Base-by-base conservation (phyloP, 805 yeast genomes). In the Ogataea allantospora region DNA sequence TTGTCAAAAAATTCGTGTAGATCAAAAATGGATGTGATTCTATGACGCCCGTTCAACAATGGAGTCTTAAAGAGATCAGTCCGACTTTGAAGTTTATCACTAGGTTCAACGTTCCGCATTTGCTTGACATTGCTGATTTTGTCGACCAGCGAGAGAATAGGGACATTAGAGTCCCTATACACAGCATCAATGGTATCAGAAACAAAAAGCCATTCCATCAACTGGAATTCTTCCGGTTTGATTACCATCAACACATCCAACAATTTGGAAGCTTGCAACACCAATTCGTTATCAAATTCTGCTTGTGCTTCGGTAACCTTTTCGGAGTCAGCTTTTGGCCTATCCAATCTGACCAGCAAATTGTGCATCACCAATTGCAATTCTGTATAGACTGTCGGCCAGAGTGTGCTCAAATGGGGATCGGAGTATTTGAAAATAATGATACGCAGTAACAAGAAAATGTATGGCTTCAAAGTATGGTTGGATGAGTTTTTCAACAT, bases 141-240 rank as follows among this genome's bases (percentile, higher is more conserved):
- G 29, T 62, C 70, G 27, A 63, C 55, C 12, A 74, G 50, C 20
- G 62, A 60, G 10, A 73, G 47, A 0, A 75, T 65, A 7, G 60
- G 55, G 23, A 50, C 33, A 11, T 40, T 36, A 1, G 49, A 43
- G 9, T 54, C 57, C 9, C 52, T 41, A 28, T 51, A 58, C 19
- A 60, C 57, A 2, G 62, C 63, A 40, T 62, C 65, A 1, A 57
- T 43, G 4, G 56, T 78, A 50, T 83, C 87, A 18, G 80, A 71
- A 8, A 91, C 75, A 54, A 88, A 93, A 2, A 93, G 65, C 98
- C 98, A 91, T 52, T 88, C 93, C 44, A 76, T 55, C 59, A 77
- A 54, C 60, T 80, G 81, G 67, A 91, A 71, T 41, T 88, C 95
- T 55, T 89, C 97, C 27, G 72, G 71, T 24, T 79, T 77, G 40